Conservation (phyloP, 2,329 filamentous ascomycete species). For the Pseudogymnoascus sp. region DNA sequence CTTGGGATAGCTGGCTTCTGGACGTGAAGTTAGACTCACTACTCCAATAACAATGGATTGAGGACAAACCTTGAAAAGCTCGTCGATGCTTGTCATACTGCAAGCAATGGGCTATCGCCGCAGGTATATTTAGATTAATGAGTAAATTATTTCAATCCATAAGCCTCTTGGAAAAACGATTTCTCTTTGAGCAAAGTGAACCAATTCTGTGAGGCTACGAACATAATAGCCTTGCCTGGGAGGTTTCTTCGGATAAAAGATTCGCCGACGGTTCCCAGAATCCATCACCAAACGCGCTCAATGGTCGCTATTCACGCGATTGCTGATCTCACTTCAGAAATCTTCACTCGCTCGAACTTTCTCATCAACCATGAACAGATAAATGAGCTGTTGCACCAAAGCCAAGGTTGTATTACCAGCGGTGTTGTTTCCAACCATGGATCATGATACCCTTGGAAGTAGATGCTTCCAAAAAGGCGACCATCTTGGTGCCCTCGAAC, state of each 20-base stretch:
- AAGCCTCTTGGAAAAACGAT: background rate
- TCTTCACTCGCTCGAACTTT: background rate
- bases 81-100: conserved; percentile 3
- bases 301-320: background rate
- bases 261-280: background rate
- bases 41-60: background rate
- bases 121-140: background rate
- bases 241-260: background rate
- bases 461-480: conserved; percentile 24
- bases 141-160: background rate
- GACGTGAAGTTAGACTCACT: background rate
- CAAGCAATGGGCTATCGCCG: background rate
- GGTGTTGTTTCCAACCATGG: conserved; percentile 15
- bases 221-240: conserved; percentile 9
- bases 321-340: conserved; percentile 2
- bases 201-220: conserved; percentile 9
- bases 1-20: conserved; percentile 8
- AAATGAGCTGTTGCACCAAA: background rate
- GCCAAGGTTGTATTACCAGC: background rate
- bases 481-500: conserved; percentile 21
- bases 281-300: background rate
- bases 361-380: background rate
- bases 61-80: conserved; percentile 7
- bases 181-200: conserved; percentile 3
- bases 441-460: conserved; percentile 23